Conservation (phyloP, 176 grass and related monocot species). For the Rhynchospora tenuis region DNA sequence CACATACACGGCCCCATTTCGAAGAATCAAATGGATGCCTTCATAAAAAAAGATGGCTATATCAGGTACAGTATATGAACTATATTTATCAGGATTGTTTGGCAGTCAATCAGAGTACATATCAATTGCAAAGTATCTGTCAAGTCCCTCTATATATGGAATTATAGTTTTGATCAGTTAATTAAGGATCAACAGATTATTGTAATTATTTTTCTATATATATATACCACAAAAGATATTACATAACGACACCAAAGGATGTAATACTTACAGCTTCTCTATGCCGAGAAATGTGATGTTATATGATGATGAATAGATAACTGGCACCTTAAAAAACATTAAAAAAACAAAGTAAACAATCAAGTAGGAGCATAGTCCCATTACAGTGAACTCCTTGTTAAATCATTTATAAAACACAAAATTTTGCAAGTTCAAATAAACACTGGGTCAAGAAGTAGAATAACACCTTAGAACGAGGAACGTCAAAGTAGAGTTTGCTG, state of each 20-base stretch:
- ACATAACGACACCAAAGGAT: background rate
- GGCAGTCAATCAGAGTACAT: background rate
- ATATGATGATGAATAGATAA: constrained; percentile 78
- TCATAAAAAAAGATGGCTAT: background rate
- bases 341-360: background rate
- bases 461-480: constrained; percentile 56
- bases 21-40: constrained; percentile 98
- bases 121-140: background rate
- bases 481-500: constrained; percentile 93
- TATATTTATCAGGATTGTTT: background rate
- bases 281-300: constrained; percentile 78
- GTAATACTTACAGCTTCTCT: constrained; percentile 72
- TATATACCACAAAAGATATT: background rate
- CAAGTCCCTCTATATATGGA: background rate
- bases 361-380: background rate
- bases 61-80: background rate
- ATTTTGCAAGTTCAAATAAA: background rate
- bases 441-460: background rate
- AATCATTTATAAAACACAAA: background rate
- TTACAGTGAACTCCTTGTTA: background rate
- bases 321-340: constrained; percentile 36
- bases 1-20: constrained; percentile 81
- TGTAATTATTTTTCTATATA: background rate
- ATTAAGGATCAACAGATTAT: background rate
- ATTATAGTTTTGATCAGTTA: background rate